These are phyloP conservation scores for Sonneratia alba DNA, from an alignment of 345 rosid genomes.

Conservation along the genomic window DNA sequence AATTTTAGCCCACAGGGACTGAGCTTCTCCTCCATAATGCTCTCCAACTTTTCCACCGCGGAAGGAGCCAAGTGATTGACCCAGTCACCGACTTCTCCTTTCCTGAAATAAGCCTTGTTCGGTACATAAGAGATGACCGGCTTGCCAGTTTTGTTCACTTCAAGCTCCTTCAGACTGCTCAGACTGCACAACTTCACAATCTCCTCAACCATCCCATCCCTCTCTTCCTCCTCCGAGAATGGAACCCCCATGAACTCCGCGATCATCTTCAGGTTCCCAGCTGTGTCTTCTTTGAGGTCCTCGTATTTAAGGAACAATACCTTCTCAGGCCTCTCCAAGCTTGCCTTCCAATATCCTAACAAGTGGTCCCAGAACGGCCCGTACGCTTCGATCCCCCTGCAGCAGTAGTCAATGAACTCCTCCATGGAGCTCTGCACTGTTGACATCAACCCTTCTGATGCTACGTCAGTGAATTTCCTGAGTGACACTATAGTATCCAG, in stretches of 20 bases:
- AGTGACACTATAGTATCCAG: neutral
- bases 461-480: neutral
- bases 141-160: constrained; percentile 3
- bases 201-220: neutral
- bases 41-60: neutral
- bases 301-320: constrained; percentile 25
- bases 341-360: constrained; percentile 23
- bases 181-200: neutral
- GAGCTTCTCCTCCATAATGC: constrained; percentile 1
- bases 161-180: constrained; percentile 16
- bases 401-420: neutral
- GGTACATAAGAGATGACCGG: neutral
- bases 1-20: neutral
- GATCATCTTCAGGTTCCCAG: constrained; percentile 17
- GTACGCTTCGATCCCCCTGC: constrained; percentile 11
- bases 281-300: constrained; percentile 22
- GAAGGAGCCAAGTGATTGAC: constrained; percentile 5
- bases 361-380: constrained; percentile 34
- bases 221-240: constrained; percentile 16
- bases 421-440: neutral
- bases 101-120: constrained; percentile 13
- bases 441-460: neutral
- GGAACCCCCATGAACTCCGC: constrained; percentile 14
- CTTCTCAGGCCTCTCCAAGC: constrained; percentile 18
- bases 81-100: constrained; percentile 13